These are phyloP conservation scores for Beta macrorhiza DNA, from an alignment of 179 eudicot species.

Conservation along the genomic window DNA sequence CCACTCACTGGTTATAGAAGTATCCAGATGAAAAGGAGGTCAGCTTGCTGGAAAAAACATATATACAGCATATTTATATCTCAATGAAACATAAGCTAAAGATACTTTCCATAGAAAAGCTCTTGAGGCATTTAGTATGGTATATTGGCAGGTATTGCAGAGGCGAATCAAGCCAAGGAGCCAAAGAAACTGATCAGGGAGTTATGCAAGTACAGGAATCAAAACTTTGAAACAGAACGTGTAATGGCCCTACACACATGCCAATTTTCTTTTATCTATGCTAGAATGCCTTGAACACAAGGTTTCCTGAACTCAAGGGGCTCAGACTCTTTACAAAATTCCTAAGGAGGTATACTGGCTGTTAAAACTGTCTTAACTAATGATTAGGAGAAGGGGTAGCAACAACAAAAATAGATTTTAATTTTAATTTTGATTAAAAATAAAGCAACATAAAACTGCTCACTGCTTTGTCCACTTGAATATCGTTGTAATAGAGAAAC, in stretches of 20 bases:
- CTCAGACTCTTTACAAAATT: not conserved
- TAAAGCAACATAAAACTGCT: not conserved
- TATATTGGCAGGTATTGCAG: not conserved
- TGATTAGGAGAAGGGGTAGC: not conserved
- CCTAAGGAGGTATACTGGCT: not conserved
- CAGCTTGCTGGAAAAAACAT: not conserved
- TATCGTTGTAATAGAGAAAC: conserved; percentile 13
- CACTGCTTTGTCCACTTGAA: not conserved
- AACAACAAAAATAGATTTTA: not conserved
- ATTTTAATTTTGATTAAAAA: not conserved
- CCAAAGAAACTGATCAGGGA: not conserved
- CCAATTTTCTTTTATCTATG: not conserved
- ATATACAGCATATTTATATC: not conserved
- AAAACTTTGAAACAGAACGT: not conserved
- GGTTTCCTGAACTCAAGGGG: not conserved
- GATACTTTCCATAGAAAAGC: not conserved
- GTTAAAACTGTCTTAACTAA: not conserved
- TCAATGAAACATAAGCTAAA: not conserved
- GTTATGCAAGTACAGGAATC: not conserved
- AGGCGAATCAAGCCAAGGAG: not conserved
- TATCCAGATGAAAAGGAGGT: not conserved
- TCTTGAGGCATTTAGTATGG: not conserved
- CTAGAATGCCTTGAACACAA: not conserved
- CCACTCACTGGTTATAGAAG: not conserved
- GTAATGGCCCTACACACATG: not conserved